Base-by-base conservation (phyloP, 108 stramenopile species). In the Cyclotella choctawhatcheeana region DNA sequence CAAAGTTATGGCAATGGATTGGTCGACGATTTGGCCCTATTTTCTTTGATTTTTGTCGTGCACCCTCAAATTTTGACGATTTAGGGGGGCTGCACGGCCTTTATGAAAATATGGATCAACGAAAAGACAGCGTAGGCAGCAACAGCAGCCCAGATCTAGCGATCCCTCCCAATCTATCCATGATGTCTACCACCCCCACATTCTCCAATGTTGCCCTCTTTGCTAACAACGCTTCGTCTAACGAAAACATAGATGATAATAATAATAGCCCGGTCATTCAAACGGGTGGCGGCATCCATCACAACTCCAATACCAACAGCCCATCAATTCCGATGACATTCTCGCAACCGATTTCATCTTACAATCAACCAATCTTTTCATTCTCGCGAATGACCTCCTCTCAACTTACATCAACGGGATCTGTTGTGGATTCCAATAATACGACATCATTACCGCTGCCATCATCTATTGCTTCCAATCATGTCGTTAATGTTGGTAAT, bases 181-280 rank as follows among this genome's bases (percentile, higher is more conserved):
- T 31, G 1, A 12, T 56, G 1, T 56, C 55, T 14, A 56, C 55
- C 29, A 56, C 55, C 29, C 55, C 55, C 8, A 56, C 55, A 1
- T 56, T 56, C n/a, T 56, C 55, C 27, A 56, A 56, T 31, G 29
- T 56, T 30, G 55, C 55, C 21, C 22, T 22, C 10, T 52, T 22
- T 10, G 51, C 24, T 22, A 22, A 1, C 51, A 10, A 52, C 20
- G 20, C 22, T 0, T 12, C 10, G 20, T 2, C 27, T 12, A 56
- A 30, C 30, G 17, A 8, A 2, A 6, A 14, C n/a, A 30, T 18
- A 8, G 29, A 27, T n/a, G 10, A 4, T 12, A 30, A 10, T n/a
- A 10, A 10, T n/a, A 10, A n/a, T 10, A 10, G 47, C 4, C 47
- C 47, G 18, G 8, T n/a, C 17, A 48, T n/a, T 48, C 47, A 4